Conservation (phyloP, 1,284 basidiomycete genomes). For the Wolfiporia cocos region DNA sequence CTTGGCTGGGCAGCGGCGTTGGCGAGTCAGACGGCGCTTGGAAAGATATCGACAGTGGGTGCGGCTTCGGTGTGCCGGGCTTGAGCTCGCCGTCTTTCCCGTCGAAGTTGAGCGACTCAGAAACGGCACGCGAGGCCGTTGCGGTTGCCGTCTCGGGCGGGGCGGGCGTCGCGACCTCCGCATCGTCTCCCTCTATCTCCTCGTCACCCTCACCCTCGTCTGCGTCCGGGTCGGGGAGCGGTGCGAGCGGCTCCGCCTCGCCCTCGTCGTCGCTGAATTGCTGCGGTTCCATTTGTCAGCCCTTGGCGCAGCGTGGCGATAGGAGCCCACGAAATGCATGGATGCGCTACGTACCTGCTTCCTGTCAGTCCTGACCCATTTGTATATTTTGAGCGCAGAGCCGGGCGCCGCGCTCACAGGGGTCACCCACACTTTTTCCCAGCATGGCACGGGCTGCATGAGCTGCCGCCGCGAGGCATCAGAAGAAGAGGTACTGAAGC, state of each 20-base stretch:
- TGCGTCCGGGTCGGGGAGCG: conserved; percentile 51
- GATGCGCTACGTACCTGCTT: conserved; percentile 58
- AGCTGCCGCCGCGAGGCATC: conserved; percentile 74
- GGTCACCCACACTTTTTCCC: conserved; percentile 66
- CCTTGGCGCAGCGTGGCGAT: no score
- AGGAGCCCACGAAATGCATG: neutral
- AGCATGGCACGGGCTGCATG: conserved; percentile 75
- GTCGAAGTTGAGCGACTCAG: conserved; percentile 26
- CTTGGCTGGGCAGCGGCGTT: conserved; percentile 23
- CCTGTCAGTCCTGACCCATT: conserved; percentile 73
- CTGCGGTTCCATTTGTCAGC: no score
- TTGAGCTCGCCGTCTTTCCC: conserved; percentile 43
- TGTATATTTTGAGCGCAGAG: conserved; percentile 58
- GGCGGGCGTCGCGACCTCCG: conserved; percentile 46
- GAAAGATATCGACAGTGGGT: conserved; percentile 38
- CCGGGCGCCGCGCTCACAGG: conserved; percentile 47
- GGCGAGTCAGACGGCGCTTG: conserved; percentile 30
- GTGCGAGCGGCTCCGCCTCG: conserved; percentile 67
- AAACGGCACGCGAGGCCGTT: conserved; percentile 27
- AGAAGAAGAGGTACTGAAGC: conserved; percentile 66
- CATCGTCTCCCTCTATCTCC: conserved; percentile 62
- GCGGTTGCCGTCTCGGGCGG: conserved; percentile 28
- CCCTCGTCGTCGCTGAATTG: conserved; percentile 80
- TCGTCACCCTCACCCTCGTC: conserved; percentile 39
- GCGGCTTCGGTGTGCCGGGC: conserved; percentile 57